Conservation (phyloP, 1,139 yeast genomes). For the Entelexis paramagnoliae region DNA sequence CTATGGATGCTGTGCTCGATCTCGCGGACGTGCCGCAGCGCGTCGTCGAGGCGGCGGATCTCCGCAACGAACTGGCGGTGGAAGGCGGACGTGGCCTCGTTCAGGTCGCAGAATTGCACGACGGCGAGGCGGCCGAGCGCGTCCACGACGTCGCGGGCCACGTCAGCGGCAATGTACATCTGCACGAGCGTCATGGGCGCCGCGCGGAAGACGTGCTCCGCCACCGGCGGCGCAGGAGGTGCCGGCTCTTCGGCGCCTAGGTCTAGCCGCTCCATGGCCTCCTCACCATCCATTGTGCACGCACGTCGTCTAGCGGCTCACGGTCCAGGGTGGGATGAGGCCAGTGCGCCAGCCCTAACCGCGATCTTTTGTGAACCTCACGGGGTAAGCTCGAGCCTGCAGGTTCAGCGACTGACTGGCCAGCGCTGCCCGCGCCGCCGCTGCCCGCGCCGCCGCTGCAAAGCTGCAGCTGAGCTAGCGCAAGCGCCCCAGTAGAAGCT, state of each 20-base stretch:
- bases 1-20: constrained; percentile 21
- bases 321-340: not conserved
- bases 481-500: too few species aligned
- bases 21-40: constrained; percentile 47
- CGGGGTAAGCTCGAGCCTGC: not conserved
- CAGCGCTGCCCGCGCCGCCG: too few species aligned
- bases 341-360: constrained; percentile 4
- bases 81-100: constrained; percentile 64
- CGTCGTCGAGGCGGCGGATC: constrained; percentile 55
- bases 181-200: constrained; percentile 94
- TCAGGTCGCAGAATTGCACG: constrained; percentile 43
- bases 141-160: constrained; percentile 76
- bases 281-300: constrained; percentile 6
- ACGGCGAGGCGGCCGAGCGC: constrained; percentile 71
- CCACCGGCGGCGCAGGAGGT: not conserved
- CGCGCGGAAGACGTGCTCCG: constrained; percentile 40
- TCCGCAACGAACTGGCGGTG: constrained; percentile 83
- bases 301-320: not conserved
- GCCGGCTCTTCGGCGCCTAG: not conserved
- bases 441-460: too few species aligned
- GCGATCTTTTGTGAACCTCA: not conserved
- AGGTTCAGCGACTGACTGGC: too few species aligned
- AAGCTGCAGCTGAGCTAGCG: too few species aligned
- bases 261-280: constrained; percentile 1
- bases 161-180: constrained; percentile 82